Evolutionary conservation across 164 flowering plant species (phyloP).

Genomic region (Berberis vulgaris): DNA sequence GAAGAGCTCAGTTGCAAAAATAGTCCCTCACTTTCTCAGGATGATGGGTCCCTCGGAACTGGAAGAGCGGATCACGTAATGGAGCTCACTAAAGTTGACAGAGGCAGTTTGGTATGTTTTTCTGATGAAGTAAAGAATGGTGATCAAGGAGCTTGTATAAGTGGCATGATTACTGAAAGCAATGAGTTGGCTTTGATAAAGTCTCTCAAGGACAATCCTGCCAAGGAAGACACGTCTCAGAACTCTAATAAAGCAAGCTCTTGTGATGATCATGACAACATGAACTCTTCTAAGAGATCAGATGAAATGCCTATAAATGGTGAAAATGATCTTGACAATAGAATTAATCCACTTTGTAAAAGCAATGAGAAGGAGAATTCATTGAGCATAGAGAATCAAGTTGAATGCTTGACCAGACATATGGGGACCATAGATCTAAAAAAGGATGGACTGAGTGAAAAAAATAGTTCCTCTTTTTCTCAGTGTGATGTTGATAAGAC

Average conservation of each 20-base stretch:
- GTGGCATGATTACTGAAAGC: not conserved
- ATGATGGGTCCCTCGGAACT: not conserved
- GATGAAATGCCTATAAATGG: conserved; percentile 1
- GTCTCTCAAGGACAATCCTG: not conserved
- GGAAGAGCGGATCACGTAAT: too few relatives aligned
- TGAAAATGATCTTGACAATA: conserved; percentile 2
- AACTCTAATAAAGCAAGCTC: conserved; percentile 3
- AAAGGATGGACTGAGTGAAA: conserved; percentile 7
- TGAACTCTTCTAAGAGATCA: not conserved
- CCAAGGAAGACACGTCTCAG: conserved; percentile 1
- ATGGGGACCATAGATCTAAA: conserved; percentile 12
- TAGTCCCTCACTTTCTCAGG: conserved; percentile 5
- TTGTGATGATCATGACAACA: not conserved
- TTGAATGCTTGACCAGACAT: conserved; percentile 15
- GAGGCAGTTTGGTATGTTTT: not conserved
- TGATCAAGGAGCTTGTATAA: not conserved
- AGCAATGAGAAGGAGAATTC: conserved; percentile 23
- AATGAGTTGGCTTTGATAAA: not conserved
- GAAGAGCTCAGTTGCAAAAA: conserved; percentile 7
- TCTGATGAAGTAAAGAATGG: not conserved
- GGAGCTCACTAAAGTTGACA: not conserved
- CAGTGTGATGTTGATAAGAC: conserved; percentile 1
- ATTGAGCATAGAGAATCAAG: conserved; percentile 11
- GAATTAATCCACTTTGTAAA: not conserved
- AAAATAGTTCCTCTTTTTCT: conserved; percentile 9